A percentile compares a stretch with the other conserved stretches of the same genome.
These are phyloP conservation scores for Candida alai DNA, from an alignment of 805 yeast species.

Conservation along the genomic window DNA sequence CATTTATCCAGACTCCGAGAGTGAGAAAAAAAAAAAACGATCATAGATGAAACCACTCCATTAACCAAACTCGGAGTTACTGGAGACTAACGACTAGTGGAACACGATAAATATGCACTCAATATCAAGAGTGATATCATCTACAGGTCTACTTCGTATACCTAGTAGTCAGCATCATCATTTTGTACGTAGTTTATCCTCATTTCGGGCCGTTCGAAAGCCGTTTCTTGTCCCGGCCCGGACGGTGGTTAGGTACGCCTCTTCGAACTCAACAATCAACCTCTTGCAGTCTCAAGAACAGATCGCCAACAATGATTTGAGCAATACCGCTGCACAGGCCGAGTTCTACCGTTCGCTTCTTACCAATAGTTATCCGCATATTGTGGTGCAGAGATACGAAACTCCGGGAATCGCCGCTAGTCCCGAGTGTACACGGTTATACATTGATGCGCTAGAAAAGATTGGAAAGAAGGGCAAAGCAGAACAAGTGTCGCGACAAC, in stretches of 20 bases:
- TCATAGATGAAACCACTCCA: too few relatives aligned
- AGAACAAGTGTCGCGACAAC: slow-evolving; percentile 49
- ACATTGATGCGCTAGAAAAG: slow-evolving; percentile 75
- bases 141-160: neutral
- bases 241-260: too few relatives aligned
- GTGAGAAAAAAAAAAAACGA: too few relatives aligned
- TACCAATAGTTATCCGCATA: slow-evolving; percentile 86
- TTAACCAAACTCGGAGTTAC: too few relatives aligned
- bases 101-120: too few relatives aligned
- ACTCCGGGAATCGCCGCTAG: slow-evolving; percentile 88
- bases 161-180: too few relatives aligned
- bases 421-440: slow-evolving; percentile 72
- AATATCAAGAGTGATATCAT: neutral
- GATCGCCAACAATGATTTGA: slow-evolving; percentile 73
- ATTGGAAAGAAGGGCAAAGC: slow-evolving; percentile 79
- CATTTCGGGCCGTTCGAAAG: too few relatives aligned
- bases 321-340: slow-evolving; percentile 72
- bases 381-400: slow-evolving; percentile 91
- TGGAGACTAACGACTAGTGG: too few relatives aligned
- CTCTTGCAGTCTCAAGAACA: slow-evolving; percentile 58
- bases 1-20: too few relatives aligned
- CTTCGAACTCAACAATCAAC: slow-evolving; percentile 16
- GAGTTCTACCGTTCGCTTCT: slow-evolving; percentile 74
- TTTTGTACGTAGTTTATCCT: too few relatives aligned
- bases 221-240: too few relatives aligned